Conservation (phyloP, 176 grass and related monocot genomes). For the Ensete ventricosum region DNA sequence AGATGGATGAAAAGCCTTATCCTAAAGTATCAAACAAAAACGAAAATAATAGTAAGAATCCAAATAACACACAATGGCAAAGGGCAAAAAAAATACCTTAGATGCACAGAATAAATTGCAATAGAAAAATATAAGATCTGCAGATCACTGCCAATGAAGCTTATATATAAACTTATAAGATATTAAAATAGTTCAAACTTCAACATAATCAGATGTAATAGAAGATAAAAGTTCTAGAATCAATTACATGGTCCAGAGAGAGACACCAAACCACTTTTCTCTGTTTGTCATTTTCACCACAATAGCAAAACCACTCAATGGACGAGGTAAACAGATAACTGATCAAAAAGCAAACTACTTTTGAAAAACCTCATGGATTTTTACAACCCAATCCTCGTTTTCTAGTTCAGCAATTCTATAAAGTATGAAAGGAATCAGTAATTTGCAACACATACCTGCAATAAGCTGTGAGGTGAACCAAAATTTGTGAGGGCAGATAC, state of each 20-base stretch:
- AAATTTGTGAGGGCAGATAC: constrained; percentile 59
- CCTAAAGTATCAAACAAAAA: constrained; percentile 30
- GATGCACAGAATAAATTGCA: background rate
- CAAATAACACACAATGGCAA: background rate
- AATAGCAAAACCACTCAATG: background rate
- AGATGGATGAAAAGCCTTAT: constrained; percentile 26
- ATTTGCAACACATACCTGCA: constrained; percentile 40
- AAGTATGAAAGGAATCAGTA: background rate
- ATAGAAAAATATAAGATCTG: background rate
- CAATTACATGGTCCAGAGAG: background rate
- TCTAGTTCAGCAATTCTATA: background rate
- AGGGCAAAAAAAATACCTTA: background rate
- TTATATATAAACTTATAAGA: background rate
- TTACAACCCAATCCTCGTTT: background rate
- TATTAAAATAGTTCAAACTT: background rate
- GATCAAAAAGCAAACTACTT: background rate
- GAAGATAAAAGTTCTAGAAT: background rate
- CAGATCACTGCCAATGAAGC: background rate
- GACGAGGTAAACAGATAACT: background rate
- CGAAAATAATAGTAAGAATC: background rate
- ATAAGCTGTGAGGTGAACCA: constrained; percentile 34
- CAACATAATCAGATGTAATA: background rate
- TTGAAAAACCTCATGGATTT: no score
- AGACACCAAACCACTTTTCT: background rate
- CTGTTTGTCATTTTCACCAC: background rate